Percentiles rank a stretch among this genome's conserved stretches.
phyloP scores from a whole-genome alignment of 148 eudicot species.

The Simmondsia chinensis region DNA sequence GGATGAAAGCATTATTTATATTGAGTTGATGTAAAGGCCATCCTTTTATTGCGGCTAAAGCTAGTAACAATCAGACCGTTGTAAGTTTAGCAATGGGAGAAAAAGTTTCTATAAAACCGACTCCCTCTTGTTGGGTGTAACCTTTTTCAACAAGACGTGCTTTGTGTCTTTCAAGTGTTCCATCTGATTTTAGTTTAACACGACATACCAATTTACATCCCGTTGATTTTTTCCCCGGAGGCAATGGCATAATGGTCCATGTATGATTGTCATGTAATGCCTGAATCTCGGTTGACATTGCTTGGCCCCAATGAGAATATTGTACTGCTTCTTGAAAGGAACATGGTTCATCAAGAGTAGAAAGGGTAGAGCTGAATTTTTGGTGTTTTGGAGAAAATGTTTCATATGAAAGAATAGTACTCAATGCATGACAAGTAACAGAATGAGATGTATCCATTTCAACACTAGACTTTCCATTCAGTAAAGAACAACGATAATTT shows the following conservation, averaged over 20 bases:
- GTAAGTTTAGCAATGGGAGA: neutral
- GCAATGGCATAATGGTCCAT: neutral
- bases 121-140: no score
- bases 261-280: neutral
- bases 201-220: neutral
- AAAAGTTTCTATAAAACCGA: neutral
- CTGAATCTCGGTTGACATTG: neutral
- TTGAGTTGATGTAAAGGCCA: neutral
- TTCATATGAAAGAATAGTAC: no score
- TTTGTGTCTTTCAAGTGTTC: neutral
- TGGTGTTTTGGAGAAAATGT: neutral
- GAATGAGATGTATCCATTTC: no score
- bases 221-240: neutral
- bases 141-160: neutral
- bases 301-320: neutral
- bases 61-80: neutral
- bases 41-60: neutral
- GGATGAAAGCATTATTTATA: neutral
- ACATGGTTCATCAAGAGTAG: neutral
- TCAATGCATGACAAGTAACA: no score
- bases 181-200: neutral
- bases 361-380: neutral
- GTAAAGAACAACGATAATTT: no score
- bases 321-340: neutral
- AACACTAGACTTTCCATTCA: no score